phyloP scores from a whole-genome alignment of 768 basidiomycete genomes.

The Suillus variegatus region DNA sequence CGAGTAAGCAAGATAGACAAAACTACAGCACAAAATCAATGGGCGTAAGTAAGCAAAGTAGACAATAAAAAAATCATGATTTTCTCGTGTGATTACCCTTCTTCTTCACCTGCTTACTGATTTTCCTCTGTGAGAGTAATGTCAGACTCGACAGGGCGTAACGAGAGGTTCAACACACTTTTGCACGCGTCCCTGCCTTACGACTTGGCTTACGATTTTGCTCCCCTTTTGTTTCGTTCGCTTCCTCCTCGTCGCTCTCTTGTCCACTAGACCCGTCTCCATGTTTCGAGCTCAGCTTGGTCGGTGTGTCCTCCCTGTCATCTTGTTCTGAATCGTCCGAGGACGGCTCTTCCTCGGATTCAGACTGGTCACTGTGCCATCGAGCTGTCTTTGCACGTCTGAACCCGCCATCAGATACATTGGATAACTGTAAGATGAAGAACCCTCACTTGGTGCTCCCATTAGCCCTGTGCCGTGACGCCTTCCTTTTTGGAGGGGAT shows the following conservation, averaged over 20 bases:
- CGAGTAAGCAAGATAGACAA: constrained; percentile 4
- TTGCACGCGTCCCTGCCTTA: constrained; percentile 41
- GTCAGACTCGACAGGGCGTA: not conserved
- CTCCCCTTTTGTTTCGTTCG: constrained; percentile 27
- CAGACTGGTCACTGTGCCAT: constrained; percentile 35
- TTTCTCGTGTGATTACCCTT: constrained; percentile 24
- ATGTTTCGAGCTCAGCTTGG: constrained; percentile 37
- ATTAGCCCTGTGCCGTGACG: constrained; percentile 34
- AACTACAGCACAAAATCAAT: constrained; percentile 3
- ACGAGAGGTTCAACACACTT: constrained; percentile 30
- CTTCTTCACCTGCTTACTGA: constrained; percentile 28
- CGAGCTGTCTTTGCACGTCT: constrained; percentile 32
- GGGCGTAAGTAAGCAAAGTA: constrained; percentile 1
- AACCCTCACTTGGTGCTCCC: constrained; percentile 27
- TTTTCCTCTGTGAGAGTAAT: constrained; percentile 30
- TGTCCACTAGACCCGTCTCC: constrained; percentile 37
- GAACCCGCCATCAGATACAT: constrained; percentile 12
- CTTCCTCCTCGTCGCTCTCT: constrained; percentile 31
- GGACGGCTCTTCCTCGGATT: constrained; percentile 27
- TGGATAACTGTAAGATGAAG: not conserved
- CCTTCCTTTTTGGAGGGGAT: constrained; percentile 56
- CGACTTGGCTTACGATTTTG: constrained; percentile 39
- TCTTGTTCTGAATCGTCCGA: constrained; percentile 33
- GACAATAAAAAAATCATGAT: constrained; percentile 18
- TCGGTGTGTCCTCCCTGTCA: constrained; percentile 40